These are phyloP conservation scores for Triangularia setosa DNA, from an alignment of 2,329 filamentous ascomycete genomes.

Conservation along the genomic window DNA sequence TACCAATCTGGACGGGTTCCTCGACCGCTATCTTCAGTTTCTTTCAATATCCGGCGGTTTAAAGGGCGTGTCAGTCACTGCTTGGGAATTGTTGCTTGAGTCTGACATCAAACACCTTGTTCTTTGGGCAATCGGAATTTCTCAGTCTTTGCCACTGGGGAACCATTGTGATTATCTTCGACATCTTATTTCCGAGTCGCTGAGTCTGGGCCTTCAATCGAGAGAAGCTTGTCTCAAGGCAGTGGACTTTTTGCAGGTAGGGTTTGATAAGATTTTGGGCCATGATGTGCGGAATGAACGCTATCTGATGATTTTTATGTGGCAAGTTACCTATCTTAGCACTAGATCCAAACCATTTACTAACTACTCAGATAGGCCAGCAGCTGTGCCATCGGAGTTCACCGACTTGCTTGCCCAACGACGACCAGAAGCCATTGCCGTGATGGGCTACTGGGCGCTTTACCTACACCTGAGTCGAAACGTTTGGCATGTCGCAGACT, in stretches of 20 bases:
- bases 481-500: conserved; percentile 38
- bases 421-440: conserved; percentile 41
- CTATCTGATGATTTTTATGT: conserved; percentile 25
- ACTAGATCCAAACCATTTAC: neutral
- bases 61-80: conserved; percentile 21
- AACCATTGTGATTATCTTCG: conserved; percentile 18
- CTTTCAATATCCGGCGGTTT: conserved; percentile 34
- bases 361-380: conserved; percentile 13
- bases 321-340: conserved; percentile 23
- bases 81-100: conserved; percentile 24
- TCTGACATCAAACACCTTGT: conserved; percentile 22
- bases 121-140: conserved; percentile 21
- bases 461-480: conserved; percentile 40
- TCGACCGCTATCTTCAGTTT: conserved; percentile 40
- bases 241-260: conserved; percentile 23
- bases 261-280: conserved; percentile 21
- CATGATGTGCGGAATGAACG: conserved; percentile 14
- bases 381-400: conserved; percentile 31
- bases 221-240: conserved; percentile 19
- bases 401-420: conserved; percentile 34
- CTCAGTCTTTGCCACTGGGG: conserved; percentile 11
- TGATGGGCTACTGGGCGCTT: conserved; percentile 48
- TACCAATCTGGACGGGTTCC: conserved; percentile 38
- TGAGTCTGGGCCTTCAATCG: conserved; percentile 3
- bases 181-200: conserved; percentile 16